Base-by-base conservation (phyloP, 768 basidiomycete species). In the Russula sp. region DNA sequence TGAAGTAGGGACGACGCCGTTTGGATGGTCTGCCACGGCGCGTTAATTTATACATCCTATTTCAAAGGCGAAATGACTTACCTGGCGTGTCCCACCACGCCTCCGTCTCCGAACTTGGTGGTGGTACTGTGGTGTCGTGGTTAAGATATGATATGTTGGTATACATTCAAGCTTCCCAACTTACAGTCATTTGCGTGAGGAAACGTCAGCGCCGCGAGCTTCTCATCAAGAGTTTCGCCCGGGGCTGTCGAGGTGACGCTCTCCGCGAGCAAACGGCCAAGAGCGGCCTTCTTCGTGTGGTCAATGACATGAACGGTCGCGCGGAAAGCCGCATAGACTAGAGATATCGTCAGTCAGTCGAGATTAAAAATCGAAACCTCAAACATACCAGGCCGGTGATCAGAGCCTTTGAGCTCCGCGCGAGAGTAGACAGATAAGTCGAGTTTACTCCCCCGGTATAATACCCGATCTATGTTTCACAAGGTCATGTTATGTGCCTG, bases 371-470 rank as follows among this genome's bases (percentile, higher is more conserved):
- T 18, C 18, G 8, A 32, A 27, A 10, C 5, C 13, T 34, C 32
- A n/a, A 55, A 66, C 76, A 57, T 65, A 87, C 93, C 91, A 72
- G 97, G 97, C 71, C 89, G 87, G 72, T 99, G 97, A 76, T 99
- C 97, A 6, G 97, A 99, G n/a, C 89, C 85, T 70, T 79, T 80
- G 61, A 99, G 75, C 68, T 96, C 92, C 7, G 91, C 88, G 63
- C 94, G 80, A 20, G 87, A 85, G 73, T 99, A 99, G 9, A 85
- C 81, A 0, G 82, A 78, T 51, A 94, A 78, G 65, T 93, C 87
- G 31, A 98, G 78, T 39, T 78, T 77, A 39, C 71, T 71, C 10
- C 96, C 96, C 64, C 83, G 84, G 76, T 88, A 95, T 62, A 99
- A 72, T 8, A 99, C 85, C n/a, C 97, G 91, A 77, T 99, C 97